These are phyloP conservation scores for Neurospora hispaniola DNA, from an alignment of 495 filamentous ascomycete species.

Conservation along the genomic window DNA sequence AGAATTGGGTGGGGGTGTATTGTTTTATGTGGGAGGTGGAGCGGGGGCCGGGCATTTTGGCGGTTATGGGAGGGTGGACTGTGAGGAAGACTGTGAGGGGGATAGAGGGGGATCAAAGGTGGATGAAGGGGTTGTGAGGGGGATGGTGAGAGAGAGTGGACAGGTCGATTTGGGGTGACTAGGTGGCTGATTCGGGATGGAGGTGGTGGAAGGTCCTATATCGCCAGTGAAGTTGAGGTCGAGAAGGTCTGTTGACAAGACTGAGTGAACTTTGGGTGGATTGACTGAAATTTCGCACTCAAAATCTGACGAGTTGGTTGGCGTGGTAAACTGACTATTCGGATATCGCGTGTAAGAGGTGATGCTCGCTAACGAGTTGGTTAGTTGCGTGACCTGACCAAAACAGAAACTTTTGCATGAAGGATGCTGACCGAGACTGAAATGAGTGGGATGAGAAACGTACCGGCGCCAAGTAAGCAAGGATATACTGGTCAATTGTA, in stretches of 20 bases:
- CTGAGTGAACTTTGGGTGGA: not conserved
- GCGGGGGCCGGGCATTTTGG: not conserved
- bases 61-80: no score
- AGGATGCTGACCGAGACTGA: not conserved
- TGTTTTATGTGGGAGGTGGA: not conserved
- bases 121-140: not conserved
- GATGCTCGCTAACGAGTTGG: not conserved
- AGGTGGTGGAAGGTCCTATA: not conserved
- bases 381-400: not conserved
- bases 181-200: not conserved
- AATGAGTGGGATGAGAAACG: not conserved
- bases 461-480: conserved; percentile 4
- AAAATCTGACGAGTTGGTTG: not conserved
- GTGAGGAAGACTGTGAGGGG: no score
- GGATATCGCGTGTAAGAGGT: not conserved
- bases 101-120: not conserved
- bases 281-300: no score
- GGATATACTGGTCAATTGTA: conserved; percentile 6
- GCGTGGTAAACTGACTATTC: not conserved
- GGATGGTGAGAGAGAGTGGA: not conserved
- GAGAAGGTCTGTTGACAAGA: not conserved
- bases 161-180: not conserved
- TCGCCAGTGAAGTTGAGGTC: not conserved
- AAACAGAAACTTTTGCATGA: not conserved
- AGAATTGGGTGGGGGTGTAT: not conserved